Conservation (phyloP, 176 grass and related monocot species). For the barley (Hordeum vulgare) region DNA sequence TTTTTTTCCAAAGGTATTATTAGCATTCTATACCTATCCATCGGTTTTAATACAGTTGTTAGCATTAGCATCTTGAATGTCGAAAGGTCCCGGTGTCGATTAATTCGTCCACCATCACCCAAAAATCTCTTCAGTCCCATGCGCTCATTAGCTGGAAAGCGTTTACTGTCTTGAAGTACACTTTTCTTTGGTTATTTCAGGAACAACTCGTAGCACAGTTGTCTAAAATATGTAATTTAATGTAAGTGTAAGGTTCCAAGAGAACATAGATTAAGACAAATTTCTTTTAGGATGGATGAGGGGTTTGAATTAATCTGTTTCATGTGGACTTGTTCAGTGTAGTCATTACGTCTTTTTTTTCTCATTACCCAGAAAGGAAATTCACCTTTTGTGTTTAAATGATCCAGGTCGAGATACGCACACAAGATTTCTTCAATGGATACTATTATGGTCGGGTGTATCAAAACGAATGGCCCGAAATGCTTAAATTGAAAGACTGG, state of each 20-base stretch:
- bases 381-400: slow-evolving; percentile 8
- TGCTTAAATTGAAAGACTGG: slow-evolving; percentile 92
- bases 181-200: not conserved
- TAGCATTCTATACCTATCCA: not conserved
- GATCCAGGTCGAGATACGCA: slow-evolving; percentile 45
- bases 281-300: not conserved
- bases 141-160: not conserved
- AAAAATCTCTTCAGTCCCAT: not conserved
- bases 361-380: not conserved
- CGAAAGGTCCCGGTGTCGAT: not conserved
- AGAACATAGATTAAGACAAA: not conserved
- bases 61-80: not conserved
- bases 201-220: not conserved
- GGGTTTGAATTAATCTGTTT: not conserved
- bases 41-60: not conserved
- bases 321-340: not conserved
- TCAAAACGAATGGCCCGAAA: slow-evolving; percentile 56
- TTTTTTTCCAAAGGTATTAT: not conserved
- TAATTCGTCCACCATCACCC: not conserved
- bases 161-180: not conserved
- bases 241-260: not conserved
- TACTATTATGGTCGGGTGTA: slow-evolving; percentile 51
- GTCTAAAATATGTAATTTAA: not conserved
- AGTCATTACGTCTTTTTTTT: not conserved
- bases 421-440: slow-evolving; percentile 45